These are phyloP conservation scores for Pinus albicaulis DNA, from an alignment of 75 land plant genomes.

Conservation along the genomic window DNA sequence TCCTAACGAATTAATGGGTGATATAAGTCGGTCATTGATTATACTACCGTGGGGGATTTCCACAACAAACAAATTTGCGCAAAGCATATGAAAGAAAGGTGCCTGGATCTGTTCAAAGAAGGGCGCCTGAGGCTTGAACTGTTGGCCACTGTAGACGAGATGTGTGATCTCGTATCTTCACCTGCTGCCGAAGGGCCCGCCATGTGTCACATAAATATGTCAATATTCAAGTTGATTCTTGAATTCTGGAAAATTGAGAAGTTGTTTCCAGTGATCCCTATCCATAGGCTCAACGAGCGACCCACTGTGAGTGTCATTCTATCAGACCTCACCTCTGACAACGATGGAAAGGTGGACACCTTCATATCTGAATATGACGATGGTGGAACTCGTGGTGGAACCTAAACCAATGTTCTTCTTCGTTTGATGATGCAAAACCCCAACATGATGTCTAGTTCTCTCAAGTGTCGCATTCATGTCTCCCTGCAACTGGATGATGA, in stretches of 20 bases:
- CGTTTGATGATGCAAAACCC: conserved; percentile 3
- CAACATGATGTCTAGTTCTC: conserved; percentile 56
- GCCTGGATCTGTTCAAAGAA: conserved; percentile 54
- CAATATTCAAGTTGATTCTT: conserved; percentile 82
- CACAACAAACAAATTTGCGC: conserved; percentile 24
- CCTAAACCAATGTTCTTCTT: conserved; percentile 63
- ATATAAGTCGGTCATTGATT: conserved; percentile 25
- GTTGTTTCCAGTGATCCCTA: conserved; percentile 87
- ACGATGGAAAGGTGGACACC: conserved; percentile 81
- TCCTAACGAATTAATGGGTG: conserved; percentile 26
- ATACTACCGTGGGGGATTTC: conserved; percentile 26
- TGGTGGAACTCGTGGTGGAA: conserved; percentile 31
- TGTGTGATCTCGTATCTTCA: conserved; percentile 36
- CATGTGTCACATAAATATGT: conserved; percentile 59
- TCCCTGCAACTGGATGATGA: neutral
- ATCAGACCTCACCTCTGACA: conserved; percentile 94
- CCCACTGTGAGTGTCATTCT: conserved; percentile 58
- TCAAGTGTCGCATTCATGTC: conserved; percentile 54
- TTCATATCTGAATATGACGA: conserved; percentile 60
- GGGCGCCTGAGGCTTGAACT: conserved; percentile 48
- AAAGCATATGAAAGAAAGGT: conserved; percentile 47
- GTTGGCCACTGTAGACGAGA: conserved; percentile 58
- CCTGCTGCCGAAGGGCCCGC: conserved; percentile 5
- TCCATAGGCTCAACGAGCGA: conserved; percentile 69
- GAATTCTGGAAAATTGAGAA: conserved; percentile 81